A percentile compares a stretch with the other conserved stretches of the same genome.
Evolutionary conservation across 225 moss, liverwort and hornwort species (phyloP).

Genomic region (Lunularia cruciata): DNA sequence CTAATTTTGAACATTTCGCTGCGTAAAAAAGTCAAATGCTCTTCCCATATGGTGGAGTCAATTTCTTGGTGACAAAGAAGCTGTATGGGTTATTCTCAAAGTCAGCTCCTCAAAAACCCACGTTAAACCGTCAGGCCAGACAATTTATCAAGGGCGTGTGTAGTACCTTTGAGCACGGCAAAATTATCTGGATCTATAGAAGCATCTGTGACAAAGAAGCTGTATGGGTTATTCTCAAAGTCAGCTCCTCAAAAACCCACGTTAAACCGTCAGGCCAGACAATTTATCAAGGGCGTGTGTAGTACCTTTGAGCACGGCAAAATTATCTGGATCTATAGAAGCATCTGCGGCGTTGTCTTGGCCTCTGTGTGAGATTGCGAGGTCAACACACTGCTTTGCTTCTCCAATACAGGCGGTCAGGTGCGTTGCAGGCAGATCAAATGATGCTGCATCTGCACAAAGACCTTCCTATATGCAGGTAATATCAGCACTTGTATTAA

Average conservation of each 20-base stretch:
- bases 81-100: too few species aligned
- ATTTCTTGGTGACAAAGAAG: too few species aligned
- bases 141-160: not conserved
- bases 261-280: not conserved
- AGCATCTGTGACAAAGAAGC: too few species aligned
- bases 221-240: too few species aligned
- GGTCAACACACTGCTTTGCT: constrained; percentile 81
- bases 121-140: not conserved
- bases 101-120: too few species aligned
- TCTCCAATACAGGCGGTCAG: constrained; percentile 88
- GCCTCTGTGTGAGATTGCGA: constrained; percentile 73
- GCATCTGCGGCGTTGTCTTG: constrained; percentile 85
- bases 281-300: not conserved
- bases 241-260: too few species aligned
- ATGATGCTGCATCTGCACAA: constrained; percentile 97
- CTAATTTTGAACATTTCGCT: too few species aligned
- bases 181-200: too few species aligned
- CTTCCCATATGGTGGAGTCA: too few species aligned
- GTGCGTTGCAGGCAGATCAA: constrained; percentile 94
- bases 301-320: constrained; percentile 93
- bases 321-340: constrained; percentile 90
- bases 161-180: constrained; percentile 60
- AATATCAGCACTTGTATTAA: not conserved
- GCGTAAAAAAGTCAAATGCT: too few species aligned
- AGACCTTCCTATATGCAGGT: constrained; percentile 73